Evolutionary conservation across 805 yeast species (phyloP).

Genomic region (Metschnikowia reukaufii): DNA sequence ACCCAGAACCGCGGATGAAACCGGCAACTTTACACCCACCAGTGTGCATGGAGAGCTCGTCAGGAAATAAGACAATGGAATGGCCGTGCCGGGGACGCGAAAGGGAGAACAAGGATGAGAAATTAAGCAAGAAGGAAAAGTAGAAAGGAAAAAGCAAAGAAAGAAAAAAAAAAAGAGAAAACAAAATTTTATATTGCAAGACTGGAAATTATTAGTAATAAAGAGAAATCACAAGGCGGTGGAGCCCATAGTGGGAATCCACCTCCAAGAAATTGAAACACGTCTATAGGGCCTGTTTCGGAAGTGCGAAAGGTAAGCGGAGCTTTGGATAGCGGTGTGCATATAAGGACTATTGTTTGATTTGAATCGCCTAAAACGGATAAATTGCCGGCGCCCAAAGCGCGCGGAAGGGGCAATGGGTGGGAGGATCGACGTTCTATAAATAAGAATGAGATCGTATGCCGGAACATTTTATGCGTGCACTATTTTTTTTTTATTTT

Average conservation of each 20-base stretch:
- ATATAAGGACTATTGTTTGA: not conserved
- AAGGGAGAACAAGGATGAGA: not conserved
- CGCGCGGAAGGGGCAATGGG: not conserved
- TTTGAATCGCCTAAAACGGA: not conserved
- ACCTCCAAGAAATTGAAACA: no score
- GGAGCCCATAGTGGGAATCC: no score
- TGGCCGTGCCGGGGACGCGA: not conserved
- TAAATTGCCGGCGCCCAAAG: not conserved
- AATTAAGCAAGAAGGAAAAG: no score
- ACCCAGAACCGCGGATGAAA: constrained; percentile 6
- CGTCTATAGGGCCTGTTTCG: no score
- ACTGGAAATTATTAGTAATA: no score
- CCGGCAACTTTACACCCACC: not conserved
- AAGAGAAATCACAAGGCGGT: not conserved
- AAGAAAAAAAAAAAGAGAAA: no score
- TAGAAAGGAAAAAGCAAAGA: not conserved
- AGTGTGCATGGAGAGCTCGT: not conserved
- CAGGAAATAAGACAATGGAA: not conserved
- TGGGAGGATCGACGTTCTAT: not conserved
- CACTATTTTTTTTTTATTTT: not conserved
- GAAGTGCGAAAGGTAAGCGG: not conserved
- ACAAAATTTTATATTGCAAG: not conserved
- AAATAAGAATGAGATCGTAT: not conserved
- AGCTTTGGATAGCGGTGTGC: not conserved
- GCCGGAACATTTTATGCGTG: not conserved